Evolutionary conservation across 371 early-diverging fungal genomes (phyloP).

Genomic region (Mucor piriformis): DNA sequence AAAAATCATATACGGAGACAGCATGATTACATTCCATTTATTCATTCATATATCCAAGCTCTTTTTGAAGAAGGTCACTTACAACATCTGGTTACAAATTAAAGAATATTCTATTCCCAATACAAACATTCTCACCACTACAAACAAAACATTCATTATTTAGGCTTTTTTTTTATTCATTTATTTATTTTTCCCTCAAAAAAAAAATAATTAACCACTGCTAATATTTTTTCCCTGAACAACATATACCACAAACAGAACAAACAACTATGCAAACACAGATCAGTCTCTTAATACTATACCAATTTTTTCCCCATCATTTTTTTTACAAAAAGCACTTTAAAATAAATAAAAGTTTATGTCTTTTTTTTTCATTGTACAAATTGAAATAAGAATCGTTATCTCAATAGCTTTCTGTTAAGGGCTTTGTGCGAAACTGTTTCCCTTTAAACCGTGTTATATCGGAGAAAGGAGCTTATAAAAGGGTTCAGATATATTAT

Average conservation of each 20-base stretch:
- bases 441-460: no score
- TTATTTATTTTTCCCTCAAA: not conserved
- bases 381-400: not conserved
- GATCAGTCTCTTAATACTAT: constrained; percentile 2
- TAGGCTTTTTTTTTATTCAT: constrained; percentile 6
- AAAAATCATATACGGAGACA: constrained; percentile 10
- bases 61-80: constrained; percentile 24
- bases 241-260: not conserved
- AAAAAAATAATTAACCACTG: not conserved
- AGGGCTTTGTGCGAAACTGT: no score
- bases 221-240: not conserved
- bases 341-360: not conserved
- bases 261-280: not conserved
- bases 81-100: constrained; percentile 1
- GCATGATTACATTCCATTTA: constrained; percentile 30
- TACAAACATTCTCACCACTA: not conserved
- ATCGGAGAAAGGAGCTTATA: no score
- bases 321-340: not conserved
- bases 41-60: constrained; percentile 24
- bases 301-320: not conserved
- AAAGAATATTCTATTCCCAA: constrained; percentile 2
- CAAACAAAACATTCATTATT: constrained; percentile 2
- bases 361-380: not conserved
- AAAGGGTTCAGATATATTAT: not conserved
- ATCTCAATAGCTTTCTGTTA: no score